Percentiles rank a stretch among this genome's conserved stretches.
These are phyloP conservation scores for Zelopaecilomyces penicillatus DNA, from an alignment of 2,329 filamentous ascomycete species.

Conservation along the genomic window DNA sequence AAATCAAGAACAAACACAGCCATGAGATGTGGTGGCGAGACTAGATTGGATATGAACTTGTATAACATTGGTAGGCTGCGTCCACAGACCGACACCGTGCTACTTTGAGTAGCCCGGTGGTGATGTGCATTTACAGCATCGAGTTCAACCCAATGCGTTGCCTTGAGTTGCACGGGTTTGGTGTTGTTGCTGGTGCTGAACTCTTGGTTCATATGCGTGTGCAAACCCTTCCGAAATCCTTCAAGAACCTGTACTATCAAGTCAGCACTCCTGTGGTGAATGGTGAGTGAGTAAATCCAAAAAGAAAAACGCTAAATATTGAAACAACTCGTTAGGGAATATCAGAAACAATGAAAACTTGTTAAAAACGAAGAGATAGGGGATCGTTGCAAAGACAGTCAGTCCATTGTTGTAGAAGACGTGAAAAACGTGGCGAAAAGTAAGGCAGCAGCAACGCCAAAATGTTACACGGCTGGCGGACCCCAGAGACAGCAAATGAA, in stretches of 20 bases:
- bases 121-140: slow-evolving; percentile 38
- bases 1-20: slow-evolving; percentile 47
- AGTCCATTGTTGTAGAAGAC: too few relatives aligned
- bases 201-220: not conserved
- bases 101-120: slow-evolving; percentile 38
- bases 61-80: slow-evolving; percentile 48
- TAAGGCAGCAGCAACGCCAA: too few relatives aligned
- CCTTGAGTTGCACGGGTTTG: slow-evolving; percentile 15
- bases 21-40: slow-evolving; percentile 39
- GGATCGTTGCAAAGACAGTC: too few relatives aligned
- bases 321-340: too few relatives aligned
- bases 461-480: too few relatives aligned
- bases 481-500: too few relatives aligned
- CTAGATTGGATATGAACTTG: slow-evolving; percentile 42
- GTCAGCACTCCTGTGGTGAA: too few relatives aligned
- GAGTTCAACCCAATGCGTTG: slow-evolving; percentile 35
- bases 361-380: too few relatives aligned
- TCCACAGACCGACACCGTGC: slow-evolving; percentile 42
- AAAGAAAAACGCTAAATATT: not conserved
- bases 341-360: too few relatives aligned
- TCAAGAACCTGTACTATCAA: slow-evolving; percentile 15
- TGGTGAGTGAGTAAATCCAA: not conserved
- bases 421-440: too few relatives aligned
- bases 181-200: slow-evolving; percentile 3
- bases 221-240: slow-evolving; percentile 10